Evolutionary conservation across 2,329 filamentous ascomycete species (phyloP).

Genomic region (Metarhizium anisopliae): DNA sequence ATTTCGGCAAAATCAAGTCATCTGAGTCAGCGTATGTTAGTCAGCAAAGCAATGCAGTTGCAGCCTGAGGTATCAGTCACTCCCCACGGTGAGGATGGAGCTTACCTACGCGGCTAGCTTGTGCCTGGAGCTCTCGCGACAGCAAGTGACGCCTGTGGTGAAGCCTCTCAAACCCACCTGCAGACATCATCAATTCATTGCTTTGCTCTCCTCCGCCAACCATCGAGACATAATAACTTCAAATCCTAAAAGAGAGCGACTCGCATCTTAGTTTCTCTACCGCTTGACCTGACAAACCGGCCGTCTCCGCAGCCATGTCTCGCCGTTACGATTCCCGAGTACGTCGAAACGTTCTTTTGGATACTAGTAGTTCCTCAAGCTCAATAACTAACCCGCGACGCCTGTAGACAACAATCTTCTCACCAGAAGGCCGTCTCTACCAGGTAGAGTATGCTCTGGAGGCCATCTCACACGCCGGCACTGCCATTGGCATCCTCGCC

Average conservation of each 20-base stretch:
- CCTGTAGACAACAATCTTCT: slow-evolving; percentile 94
- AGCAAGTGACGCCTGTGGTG: slow-evolving; percentile 10
- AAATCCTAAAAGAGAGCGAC: not conserved
- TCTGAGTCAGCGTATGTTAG: slow-evolving; percentile 1
- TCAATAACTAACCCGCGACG: not conserved
- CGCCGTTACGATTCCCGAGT: slow-evolving; percentile 96
- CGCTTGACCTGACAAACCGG: not conserved
- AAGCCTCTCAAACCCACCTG: not conserved
- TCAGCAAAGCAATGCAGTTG: not conserved
- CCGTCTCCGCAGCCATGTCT: slow-evolving; percentile 54
- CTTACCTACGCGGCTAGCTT: slow-evolving; percentile 11
- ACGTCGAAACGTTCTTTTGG: slow-evolving; percentile 30
- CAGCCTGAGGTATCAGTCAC: slow-evolving; percentile 7
- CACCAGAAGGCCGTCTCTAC: slow-evolving; percentile 94
- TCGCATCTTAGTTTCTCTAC: not conserved
- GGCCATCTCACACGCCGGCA: slow-evolving; percentile 96
- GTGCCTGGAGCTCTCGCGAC: slow-evolving; percentile 12
- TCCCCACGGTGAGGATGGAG: not conserved
- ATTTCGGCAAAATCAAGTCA: not conserved
- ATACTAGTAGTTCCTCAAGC: not conserved
- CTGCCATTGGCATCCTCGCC: slow-evolving; percentile 90
- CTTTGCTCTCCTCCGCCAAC: not conserved
- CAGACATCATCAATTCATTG: not conserved
- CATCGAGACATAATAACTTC: not conserved
- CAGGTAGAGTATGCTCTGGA: slow-evolving; percentile 99